Evolutionary conservation across 129 eudicot species (phyloP).

Genomic region (Centaurea solstitialis): DNA sequence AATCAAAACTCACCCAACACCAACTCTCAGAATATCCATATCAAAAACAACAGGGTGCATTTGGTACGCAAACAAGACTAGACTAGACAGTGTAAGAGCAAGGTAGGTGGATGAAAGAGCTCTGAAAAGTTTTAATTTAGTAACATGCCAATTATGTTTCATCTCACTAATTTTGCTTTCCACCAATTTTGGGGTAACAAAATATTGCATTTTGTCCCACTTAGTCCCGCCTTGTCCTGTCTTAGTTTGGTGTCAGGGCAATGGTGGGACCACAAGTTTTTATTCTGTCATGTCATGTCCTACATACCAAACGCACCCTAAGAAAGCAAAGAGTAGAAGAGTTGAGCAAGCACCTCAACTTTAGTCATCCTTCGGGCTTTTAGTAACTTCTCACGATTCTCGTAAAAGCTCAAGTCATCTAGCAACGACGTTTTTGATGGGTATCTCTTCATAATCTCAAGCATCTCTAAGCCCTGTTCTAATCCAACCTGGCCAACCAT

Average conservation of each 20-base stretch:
- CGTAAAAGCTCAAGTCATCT: conserved; percentile 83
- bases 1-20: conserved; percentile 3
- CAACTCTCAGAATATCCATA: background rate
- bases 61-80: too few species aligned
- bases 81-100: too few species aligned
- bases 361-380: conserved; percentile 52
- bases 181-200: too few species aligned
- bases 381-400: conserved; percentile 54
- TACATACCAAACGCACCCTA: background rate
- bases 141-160: background rate
- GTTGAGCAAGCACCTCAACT: conserved; percentile 7
- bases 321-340: background rate
- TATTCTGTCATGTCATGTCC: too few species aligned
- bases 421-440: conserved; percentile 58
- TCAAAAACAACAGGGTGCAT: background rate
- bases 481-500: conserved; percentile 44
- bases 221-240: background rate
- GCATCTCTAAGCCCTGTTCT: conserved; percentile 51
- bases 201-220: too few species aligned
- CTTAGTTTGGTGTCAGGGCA: too few species aligned
- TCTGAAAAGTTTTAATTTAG: background rate
- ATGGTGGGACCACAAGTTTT: too few species aligned
- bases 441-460: conserved; percentile 67
- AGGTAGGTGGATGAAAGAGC: too few species aligned
- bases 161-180: too few species aligned